Evolutionary conservation across 2,329 filamentous ascomycete genomes (phyloP), one percentile per base, ranked within the genome.

Genomic region (Ploettnerulaceae sp.): DNA sequence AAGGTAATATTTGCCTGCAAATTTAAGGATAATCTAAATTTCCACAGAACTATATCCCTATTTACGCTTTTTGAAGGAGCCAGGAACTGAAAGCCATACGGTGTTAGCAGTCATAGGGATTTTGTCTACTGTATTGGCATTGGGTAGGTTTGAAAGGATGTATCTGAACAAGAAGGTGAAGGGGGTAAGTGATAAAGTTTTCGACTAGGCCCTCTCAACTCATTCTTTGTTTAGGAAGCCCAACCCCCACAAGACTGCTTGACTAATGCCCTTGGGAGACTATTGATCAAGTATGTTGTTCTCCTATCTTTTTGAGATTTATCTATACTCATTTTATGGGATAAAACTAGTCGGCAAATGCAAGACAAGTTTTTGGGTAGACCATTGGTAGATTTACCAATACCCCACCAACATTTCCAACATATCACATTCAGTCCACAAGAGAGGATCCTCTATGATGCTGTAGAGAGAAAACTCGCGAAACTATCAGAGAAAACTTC

Each of bases 31-130:
- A 22, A 29, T 5, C 18, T 48, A 7, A 49, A 6, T 14, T 7
- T n/a, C 18, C 5, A 4, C 21, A 53, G 51, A 53, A 25, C 20
- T 53, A 1, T 56, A 42, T 24, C 24, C 52, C 1, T 52, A 52
- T 14, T 49, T 56, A 24, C 44, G 48, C 0, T 56, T 53, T 33
- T 21, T 55, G 3, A 3, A 31, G 7, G 32, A 45, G 17, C 42
- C 32, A 15, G 25, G 21, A 12, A 12, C 42, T 8, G 24, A 31
- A 12, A 45, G 24, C 33, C 11, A 36, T 11, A 14, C 8, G 6
- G 31, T 45, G 42, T 37, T 17, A 37, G 33, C n/a, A n/a, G n/a
- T 25, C 8, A 7, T 11, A 14, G 8, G 4, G 18, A 8, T 18
- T 8, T 28, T 20, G 11, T n/a, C 22, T 15, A 17, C 12, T 3